Base-by-base conservation (phyloP, 2,329 filamentous ascomycete species). In the Neopestalotiopsis rosae region DNA sequence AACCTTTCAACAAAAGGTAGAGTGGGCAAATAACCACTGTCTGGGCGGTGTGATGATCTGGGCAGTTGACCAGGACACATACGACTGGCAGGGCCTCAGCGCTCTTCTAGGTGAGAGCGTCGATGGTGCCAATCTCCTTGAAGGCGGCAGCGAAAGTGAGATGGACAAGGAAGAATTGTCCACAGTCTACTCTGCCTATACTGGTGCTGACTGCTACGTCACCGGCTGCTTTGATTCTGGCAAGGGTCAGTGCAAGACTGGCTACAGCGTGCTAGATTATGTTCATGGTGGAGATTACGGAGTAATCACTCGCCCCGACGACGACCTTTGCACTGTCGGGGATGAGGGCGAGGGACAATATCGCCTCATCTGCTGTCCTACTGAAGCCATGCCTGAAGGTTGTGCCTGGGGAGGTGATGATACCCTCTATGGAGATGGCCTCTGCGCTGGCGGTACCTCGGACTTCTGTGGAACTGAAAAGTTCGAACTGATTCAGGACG, bases 1-100 rank as follows among this genome's bases (percentile, higher is more conserved):
- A 13, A 61, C 66, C 12, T 86, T 86, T 74, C 81, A 82, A n/a
- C 81, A 81, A 82, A 83, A 72, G 70, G 73, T 73, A 0, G 72
- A 78, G 5, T 78, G 71, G 40, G 80, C 80, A 1, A 79, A 79
- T 58, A 40, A 72, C 0, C 65, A 71, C 0, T 78, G 82, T 9
- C 70, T 83, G 0, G 72, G 73, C 9, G 78, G 78, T 32, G 68
- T 74, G 3, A 67, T 81, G 59, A 78, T 81, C 28, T 82, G 78
- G 79, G 74, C 78, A 5, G 70, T 79, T 32, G 76, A 79, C 69
- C 74, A 74, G 63, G 73, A 78, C 68, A 75, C 82, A 2, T 61
- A 61, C 24, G 58, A 61, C 58, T 61, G 58, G 58, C 58, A 61
- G n/a, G 58, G 24, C 20, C 30, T 61, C 7, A 61, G 58, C 28